Evolutionary conservation across 2,329 filamentous ascomycete genomes (phyloP).

Genomic region (Emergomyces pasteurianus): DNA sequence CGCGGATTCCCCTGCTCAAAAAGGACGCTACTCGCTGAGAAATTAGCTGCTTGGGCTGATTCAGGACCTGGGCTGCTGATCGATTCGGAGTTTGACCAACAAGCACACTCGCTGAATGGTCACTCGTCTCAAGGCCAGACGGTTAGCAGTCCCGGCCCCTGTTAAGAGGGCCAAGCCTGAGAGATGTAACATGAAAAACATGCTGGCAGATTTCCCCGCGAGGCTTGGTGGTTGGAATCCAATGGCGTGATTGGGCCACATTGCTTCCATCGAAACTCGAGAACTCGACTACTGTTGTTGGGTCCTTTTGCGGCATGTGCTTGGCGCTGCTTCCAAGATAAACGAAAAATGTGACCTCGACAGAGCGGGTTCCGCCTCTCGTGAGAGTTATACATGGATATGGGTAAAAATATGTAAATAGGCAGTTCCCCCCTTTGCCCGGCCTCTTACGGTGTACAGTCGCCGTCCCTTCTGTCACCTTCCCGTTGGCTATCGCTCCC

Average conservation of each 20-base stretch:
- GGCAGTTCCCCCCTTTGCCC: background rate
- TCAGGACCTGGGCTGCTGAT: background rate
- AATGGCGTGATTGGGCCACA: background rate
- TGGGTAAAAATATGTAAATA: background rate
- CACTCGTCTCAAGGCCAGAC: background rate
- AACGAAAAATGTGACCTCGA: background rate
- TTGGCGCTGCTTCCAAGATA: background rate
- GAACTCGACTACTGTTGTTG: background rate
- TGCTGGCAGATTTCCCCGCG: background rate
- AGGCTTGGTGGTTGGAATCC: background rate
- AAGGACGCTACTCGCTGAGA: background rate
- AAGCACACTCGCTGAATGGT: background rate
- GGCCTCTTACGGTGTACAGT: background rate
- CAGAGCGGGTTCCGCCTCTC: background rate
- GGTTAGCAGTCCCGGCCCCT: background rate
- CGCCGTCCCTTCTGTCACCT: background rate
- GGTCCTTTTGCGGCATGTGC: background rate
- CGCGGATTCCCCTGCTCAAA: background rate
- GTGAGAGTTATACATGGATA: background rate
- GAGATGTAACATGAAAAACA: conserved; percentile 2
- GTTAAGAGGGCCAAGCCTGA: background rate
- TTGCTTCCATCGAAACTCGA: background rate
- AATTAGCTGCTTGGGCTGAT: background rate
- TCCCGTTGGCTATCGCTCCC: background rate
- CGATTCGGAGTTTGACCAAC: background rate